Conservation (phyloP, 2,329 filamentous ascomycete genomes). For the Epichloe uncinata region DNA sequence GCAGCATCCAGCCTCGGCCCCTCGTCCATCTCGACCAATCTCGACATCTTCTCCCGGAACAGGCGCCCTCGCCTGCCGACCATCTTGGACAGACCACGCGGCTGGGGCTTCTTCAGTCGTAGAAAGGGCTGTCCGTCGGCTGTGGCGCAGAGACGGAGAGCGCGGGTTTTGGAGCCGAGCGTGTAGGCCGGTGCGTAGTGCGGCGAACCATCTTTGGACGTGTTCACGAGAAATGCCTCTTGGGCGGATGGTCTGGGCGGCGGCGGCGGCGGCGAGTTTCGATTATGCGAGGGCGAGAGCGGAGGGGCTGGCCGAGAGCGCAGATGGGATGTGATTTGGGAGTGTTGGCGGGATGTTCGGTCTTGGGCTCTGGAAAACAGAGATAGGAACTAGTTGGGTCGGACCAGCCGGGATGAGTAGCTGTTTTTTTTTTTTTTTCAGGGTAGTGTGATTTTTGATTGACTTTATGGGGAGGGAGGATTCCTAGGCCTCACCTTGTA, state of each 20-base stretch:
- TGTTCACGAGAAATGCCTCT: conserved; percentile 21
- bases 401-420: neutral
- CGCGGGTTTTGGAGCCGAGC: conserved; percentile 25
- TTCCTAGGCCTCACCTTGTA: conserved; percentile 40
- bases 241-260: conserved; percentile 6
- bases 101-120: conserved; percentile 53
- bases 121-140: conserved; percentile 53
- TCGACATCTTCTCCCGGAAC: conserved; percentile 28
- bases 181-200: conserved; percentile 33
- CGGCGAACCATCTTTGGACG: conserved; percentile 23
- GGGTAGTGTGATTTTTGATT: neutral
- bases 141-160: conserved; percentile 43
- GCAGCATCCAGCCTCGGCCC: conserved; percentile 17
- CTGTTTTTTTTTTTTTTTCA: too few relatives aligned
- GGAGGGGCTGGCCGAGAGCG: conserved; percentile 13
- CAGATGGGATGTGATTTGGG: conserved; percentile 28
- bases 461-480: too few relatives aligned
- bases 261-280: conserved; percentile 5
- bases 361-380: conserved; percentile 25
- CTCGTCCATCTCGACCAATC: conserved; percentile 25
- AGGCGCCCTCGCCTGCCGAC: conserved; percentile 36
- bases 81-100: conserved; percentile 41
- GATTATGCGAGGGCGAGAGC: conserved; percentile 8
- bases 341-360: conserved; percentile 26
- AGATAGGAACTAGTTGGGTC: conserved; percentile 22